A percentile compares a stretch with the other conserved stretches of the same genome.
Conservation (phyloP, 371 early-diverging fungal species). For the Rhizopus stolonifer region DNA sequence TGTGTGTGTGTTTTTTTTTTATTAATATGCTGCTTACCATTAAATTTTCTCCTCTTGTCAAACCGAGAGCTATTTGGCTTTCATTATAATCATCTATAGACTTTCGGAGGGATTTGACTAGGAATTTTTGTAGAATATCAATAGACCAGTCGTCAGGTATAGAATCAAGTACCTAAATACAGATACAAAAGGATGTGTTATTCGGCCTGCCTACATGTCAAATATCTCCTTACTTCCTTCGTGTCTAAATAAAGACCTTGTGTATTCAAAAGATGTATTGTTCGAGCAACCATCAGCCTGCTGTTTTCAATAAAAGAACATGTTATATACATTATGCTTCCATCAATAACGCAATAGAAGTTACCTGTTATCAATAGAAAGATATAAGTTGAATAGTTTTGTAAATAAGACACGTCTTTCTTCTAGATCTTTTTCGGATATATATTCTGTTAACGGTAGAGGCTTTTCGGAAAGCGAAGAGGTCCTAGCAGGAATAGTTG, state of each 20-base stretch:
- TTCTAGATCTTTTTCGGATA: constrained; percentile 12
- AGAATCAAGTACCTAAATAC: constrained; percentile 57
- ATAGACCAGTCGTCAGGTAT: constrained; percentile 70
- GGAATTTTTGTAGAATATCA: constrained; percentile 54
- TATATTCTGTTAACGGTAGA: constrained; percentile 3
- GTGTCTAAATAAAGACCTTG: constrained; percentile 65
- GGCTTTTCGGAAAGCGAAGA: constrained; percentile 24
- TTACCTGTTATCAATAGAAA: constrained; percentile 37
- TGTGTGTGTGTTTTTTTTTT: too few relatives aligned
- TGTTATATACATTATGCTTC: background rate
- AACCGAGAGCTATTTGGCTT: constrained; percentile 53
- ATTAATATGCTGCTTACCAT: constrained; percentile 43
- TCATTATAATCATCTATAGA: constrained; percentile 54
- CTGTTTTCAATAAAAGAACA: constrained; percentile 21
- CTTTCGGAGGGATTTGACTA: constrained; percentile 54
- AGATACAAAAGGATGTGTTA: too few relatives aligned
- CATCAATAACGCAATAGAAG: background rate
- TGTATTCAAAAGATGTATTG: constrained; percentile 57
- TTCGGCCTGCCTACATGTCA: too few relatives aligned
- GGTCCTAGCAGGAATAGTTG: constrained; percentile 11
- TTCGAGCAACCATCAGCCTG: constrained; percentile 43
- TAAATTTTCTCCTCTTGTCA: constrained; percentile 64
- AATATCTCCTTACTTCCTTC: constrained; percentile 43
- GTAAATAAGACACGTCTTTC: constrained; percentile 39
- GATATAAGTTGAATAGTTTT: constrained; percentile 41